phyloP scores from a whole-genome alignment of 31 red algal species.

The Odonthalia washingtoniensis region DNA sequence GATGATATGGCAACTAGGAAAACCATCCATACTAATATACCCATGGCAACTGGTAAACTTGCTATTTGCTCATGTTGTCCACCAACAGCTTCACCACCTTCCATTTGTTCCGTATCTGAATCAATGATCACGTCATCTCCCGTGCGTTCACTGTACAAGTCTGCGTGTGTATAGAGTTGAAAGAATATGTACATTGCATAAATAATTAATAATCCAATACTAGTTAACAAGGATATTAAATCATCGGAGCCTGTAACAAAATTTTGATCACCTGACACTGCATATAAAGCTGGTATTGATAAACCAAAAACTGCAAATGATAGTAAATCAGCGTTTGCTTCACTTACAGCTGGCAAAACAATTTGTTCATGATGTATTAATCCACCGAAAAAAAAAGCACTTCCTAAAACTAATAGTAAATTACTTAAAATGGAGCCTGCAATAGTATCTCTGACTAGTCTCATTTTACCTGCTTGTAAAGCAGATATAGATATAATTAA shows the following conservation, averaged over 20 bases:
- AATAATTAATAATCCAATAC: conserved; percentile 69
- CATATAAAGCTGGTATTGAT: conserved; percentile 82
- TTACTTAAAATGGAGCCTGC: conserved; percentile 88
- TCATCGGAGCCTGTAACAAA: conserved; percentile 46
- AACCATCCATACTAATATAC: conserved; percentile 67
- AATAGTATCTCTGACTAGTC: conserved; percentile 83
- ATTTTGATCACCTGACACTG: conserved; percentile 41
- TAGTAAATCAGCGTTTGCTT: conserved; percentile 82
- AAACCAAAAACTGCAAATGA: conserved; percentile 85
- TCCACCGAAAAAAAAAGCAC: conserved; percentile 89
- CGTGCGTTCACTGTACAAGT: conserved; percentile 35
- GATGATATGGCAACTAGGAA: conserved; percentile 71
- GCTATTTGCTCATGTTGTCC: conserved; percentile 55
- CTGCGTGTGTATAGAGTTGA: conserved; percentile 85
- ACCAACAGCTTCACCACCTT: conserved; percentile 17
- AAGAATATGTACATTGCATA: conserved; percentile 84
- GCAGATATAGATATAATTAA: conserved; percentile 85
- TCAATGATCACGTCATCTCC: not conserved
- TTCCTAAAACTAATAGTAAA: conserved; percentile 87
- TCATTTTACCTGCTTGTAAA: conserved; percentile 70
- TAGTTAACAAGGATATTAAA: conserved; percentile 72
- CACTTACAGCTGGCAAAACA: conserved; percentile 76
- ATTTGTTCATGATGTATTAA: conserved; percentile 77
- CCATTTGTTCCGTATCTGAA: conserved; percentile 8
- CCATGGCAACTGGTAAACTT: conserved; percentile 61